Conservation (phyloP, 495 filamentous ascomycete genomes). For the Podospora sp. region DNA sequence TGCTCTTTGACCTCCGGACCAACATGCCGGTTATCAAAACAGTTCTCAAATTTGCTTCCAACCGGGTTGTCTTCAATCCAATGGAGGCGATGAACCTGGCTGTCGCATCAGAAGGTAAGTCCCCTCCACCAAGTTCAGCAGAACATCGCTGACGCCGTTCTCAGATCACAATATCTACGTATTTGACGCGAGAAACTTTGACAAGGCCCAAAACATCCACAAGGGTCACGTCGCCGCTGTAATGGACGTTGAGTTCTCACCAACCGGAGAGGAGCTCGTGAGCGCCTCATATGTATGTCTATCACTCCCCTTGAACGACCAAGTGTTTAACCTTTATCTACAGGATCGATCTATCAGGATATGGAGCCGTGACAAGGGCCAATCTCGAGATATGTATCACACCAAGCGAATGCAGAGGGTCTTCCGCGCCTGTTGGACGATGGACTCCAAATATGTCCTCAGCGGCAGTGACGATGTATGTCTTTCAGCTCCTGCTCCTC, state of each 20-base stretch:
- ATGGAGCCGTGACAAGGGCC: constrained; percentile 78
- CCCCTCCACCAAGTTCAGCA: too few species aligned
- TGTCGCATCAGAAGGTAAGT: constrained; percentile 39
- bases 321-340: neutral
- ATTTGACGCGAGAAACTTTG: constrained; percentile 46
- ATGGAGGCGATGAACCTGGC: constrained; percentile 59
- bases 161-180: constrained; percentile 32
- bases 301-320: constrained; percentile 60
- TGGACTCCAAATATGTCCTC: constrained; percentile 85
- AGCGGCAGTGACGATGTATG: constrained; percentile 77
- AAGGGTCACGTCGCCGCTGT: constrained; percentile 96
- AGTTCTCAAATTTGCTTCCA: constrained; percentile 77
- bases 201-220: constrained; percentile 73
- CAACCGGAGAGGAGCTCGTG: constrained; percentile 92
- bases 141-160: constrained; percentile 6
- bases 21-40: constrained; percentile 72
- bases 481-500: neutral
- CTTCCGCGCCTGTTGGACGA: constrained; percentile 82
- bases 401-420: constrained; percentile 90
- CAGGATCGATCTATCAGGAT: constrained; percentile 56
- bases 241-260: constrained; percentile 95
- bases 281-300: constrained; percentile 83
- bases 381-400: constrained; percentile 93
- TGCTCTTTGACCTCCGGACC: constrained; percentile 85
- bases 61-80: constrained; percentile 90